These are phyloP conservation scores for Microcera coccophila DNA, from an alignment of 2,329 filamentous ascomycete genomes.

Conservation along the genomic window DNA sequence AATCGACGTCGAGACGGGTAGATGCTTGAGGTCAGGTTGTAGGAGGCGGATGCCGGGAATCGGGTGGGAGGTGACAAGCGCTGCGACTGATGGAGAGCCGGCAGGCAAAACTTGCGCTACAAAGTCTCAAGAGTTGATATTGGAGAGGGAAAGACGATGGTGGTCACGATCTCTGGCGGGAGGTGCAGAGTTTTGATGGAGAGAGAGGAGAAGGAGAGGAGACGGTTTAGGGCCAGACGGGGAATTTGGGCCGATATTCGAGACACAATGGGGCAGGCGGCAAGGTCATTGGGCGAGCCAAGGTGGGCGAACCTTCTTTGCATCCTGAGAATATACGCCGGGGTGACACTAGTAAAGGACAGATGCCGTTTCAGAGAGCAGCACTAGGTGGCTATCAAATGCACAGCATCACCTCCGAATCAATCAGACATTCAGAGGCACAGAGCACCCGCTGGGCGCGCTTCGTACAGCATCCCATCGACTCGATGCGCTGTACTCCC, in stretches of 20 bases:
- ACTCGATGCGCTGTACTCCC: too few species aligned
- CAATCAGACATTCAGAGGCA: too few species aligned
- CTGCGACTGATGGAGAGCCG: conserved; percentile 27
- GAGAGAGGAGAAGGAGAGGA: conserved; percentile 16
- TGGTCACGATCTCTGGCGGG: conserved; percentile 21
- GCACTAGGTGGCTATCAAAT: background rate
- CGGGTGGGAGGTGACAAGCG: conserved; percentile 16
- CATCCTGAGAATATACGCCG: too few species aligned
- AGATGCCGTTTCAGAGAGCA: background rate
- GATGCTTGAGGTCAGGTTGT: conserved; percentile 4
- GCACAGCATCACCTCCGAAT: background rate
- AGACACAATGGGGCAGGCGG: conserved; percentile 24
- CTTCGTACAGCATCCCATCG: too few species aligned
- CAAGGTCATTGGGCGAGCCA: too few species aligned
- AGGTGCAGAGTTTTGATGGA: conserved; percentile 22
- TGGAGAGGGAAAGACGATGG: conserved; percentile 10
- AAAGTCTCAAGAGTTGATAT: conserved; percentile 1
- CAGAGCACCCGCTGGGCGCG: too few species aligned
- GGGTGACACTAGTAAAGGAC: background rate
- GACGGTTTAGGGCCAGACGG: conserved; percentile 27
- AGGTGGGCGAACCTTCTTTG: too few species aligned
- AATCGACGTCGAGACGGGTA: conserved; percentile 2
- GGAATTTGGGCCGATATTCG: conserved; percentile 12
- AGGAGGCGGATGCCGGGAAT: conserved; percentile 8
- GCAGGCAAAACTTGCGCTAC: conserved; percentile 17